Conservation (phyloP, 768 basidiomycete genomes). For the Russula ochroleuca region DNA sequence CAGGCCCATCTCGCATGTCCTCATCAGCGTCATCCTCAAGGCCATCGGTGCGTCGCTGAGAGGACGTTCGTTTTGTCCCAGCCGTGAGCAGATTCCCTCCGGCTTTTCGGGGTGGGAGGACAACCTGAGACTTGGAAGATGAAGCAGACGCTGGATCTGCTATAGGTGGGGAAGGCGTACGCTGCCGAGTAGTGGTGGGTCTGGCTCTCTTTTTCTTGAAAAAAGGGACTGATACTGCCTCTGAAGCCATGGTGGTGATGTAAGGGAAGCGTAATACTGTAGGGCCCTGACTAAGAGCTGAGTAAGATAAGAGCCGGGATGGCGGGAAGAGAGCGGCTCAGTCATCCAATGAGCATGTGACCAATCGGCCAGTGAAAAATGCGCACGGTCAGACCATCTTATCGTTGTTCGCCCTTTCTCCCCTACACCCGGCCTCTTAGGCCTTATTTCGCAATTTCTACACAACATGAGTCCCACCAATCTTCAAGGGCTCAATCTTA, state of each 20-base stretch:
- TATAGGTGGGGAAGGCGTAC: slow-evolving; percentile 61
- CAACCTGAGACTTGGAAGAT: slow-evolving; percentile 61
- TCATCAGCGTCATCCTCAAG: slow-evolving; percentile 54
- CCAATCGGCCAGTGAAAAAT: not conserved
- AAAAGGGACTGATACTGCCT: slow-evolving; percentile 63
- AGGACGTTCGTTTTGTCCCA: slow-evolving; percentile 61
- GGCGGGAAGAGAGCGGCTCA: not conserved
- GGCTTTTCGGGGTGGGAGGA: slow-evolving; percentile 69
- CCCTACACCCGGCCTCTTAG: not conserved
- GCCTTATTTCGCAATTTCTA: not conserved
- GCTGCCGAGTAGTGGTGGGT: slow-evolving; percentile 69
- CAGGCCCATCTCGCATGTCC: slow-evolving; percentile 47
- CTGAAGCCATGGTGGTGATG: slow-evolving; percentile 34
- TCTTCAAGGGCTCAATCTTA: slow-evolving; percentile 77
- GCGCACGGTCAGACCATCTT: not conserved
- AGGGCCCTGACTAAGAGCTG: not conserved
- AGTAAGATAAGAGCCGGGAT: too few relatives aligned
- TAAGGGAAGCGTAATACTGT: not conserved
- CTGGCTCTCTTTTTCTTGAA: slow-evolving; percentile 84
- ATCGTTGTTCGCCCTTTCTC: not conserved
- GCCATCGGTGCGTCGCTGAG: slow-evolving; percentile 46
- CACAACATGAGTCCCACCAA: slow-evolving; percentile 54
- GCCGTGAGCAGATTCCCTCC: slow-evolving; percentile 69
- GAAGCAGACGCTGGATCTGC: slow-evolving; percentile 47
- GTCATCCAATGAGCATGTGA: slow-evolving; percentile 5